These are phyloP conservation scores for Nepenthes gracilis DNA, from an alignment of 148 eudicot species.

Conservation along the genomic window DNA sequence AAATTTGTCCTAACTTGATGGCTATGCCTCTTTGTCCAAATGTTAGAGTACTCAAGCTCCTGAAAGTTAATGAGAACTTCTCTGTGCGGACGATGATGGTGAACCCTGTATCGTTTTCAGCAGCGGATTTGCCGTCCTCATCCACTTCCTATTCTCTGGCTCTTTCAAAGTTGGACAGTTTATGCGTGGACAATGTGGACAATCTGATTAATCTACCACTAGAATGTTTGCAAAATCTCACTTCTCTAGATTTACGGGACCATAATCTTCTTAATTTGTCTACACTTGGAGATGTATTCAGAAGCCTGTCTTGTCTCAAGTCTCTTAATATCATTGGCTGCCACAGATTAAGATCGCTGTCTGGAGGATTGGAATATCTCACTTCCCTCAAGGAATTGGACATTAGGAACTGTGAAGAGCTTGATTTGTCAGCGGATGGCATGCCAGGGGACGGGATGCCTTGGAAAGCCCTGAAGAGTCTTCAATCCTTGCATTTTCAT, in stretches of 20 bases:
- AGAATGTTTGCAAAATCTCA: background rate
- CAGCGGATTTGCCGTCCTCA: background rate
- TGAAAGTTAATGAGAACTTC: background rate
- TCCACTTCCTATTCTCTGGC: background rate
- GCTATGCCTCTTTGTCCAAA: constrained; percentile 6
- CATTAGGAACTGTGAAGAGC: background rate
- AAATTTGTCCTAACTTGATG: constrained; percentile 1
- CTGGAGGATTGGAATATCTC: constrained; percentile 9
- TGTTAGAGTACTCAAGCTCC: background rate
- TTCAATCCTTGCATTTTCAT: background rate
- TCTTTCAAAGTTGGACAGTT: background rate
- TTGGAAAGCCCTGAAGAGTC: constrained; percentile 12
- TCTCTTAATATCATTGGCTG: background rate
- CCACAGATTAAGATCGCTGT: background rate
- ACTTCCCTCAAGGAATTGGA: constrained; percentile 5
- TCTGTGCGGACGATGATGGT: too few relatives aligned
- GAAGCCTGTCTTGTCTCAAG: background rate
- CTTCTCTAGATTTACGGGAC: background rate
- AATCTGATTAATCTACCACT: constrained; percentile 2
- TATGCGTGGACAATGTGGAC: constrained; percentile 1
- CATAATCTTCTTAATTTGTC: background rate
- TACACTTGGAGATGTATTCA: background rate
- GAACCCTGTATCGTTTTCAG: background rate
- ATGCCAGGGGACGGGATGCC: constrained; percentile 3
- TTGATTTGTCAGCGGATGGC: constrained; percentile 5